Evolutionary conservation across 768 basidiomycete genomes (phyloP), one percentile per base, ranked within the genome.

Genomic region (Mrakia gelida): DNA sequence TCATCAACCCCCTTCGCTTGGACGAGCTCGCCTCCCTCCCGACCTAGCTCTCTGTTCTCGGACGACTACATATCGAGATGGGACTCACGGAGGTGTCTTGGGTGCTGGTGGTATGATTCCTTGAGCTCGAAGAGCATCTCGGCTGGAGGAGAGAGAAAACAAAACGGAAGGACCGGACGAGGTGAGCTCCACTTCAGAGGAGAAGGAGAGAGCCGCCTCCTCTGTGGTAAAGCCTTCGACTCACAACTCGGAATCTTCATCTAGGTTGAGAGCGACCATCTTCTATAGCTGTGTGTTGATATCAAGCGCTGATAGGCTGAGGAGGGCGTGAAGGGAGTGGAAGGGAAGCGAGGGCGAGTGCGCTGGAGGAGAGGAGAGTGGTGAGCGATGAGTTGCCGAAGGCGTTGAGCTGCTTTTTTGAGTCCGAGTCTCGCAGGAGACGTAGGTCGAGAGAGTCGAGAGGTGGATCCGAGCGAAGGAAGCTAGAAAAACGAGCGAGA

Each of bases 211-310:
- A 49, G 10, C 13, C 41, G 23, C 38, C 43, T 30, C 16, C n/a
- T 56, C 32, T 30, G 11, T 23, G 11, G 0, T 15, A 49, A 32
- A 32, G 38, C 32, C 1, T 3, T 34, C 23, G 43, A 84, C 92
- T 85, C 84, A 95, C 95, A 98, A 97, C 88, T 98, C 95, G 3
- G 95, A 96, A 84, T 98, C 95, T 86, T 96, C 92, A 87, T 94
- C 88, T 43, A 92, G 88, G 83, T 95, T 93, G 28, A 78, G 76
- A 8, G 59, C 41, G 59, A 70, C 67, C 76, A 77, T 77, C 38
- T 32, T 59, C 34, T 41, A 18, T 32, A 30, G 38, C 45, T 16
- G 63, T 38, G 8, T 8, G 38, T 38, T 38, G 38, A 38, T 34
- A 34, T 23, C 21, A 28, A 67, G 59, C 26, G n/a, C 3, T n/a